Conservation (phyloP, 352 stramenopile genomes). For the Globisporangium cystogenes region DNA sequence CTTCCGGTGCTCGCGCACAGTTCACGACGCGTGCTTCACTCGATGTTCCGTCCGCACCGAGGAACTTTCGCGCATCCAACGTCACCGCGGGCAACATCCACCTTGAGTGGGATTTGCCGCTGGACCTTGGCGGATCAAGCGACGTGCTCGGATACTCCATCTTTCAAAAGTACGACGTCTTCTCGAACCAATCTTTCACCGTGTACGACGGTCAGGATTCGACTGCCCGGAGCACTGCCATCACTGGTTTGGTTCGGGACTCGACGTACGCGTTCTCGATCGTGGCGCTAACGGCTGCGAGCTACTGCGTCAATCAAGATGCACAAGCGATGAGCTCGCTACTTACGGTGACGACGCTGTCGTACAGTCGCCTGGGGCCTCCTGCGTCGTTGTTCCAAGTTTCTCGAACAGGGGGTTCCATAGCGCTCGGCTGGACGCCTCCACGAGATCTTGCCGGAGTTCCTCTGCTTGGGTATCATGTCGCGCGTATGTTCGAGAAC, state of each 20-base stretch:
- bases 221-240: conserved; percentile 9
- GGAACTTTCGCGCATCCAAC: conserved; percentile 22
- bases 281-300: conserved; percentile 38
- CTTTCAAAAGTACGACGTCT: conserved; percentile 26
- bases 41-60: conserved; percentile 33
- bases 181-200: conserved; percentile 21
- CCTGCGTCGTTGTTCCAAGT: conserved; percentile 18
- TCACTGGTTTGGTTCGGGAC: conserved; percentile 25
- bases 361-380: conserved; percentile 20
- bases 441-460: conserved; percentile 50
- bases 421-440: conserved; percentile 36
- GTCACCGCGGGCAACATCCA: conserved; percentile 51
- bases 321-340: conserved; percentile 18
- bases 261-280: conserved; percentile 38
- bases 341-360: conserved; percentile 27
- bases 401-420: conserved; percentile 28
- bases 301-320: conserved; percentile 32
- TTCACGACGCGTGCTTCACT: conserved; percentile 22
- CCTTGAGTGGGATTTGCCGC: conserved; percentile 40
- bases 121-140: conserved; percentile 37
- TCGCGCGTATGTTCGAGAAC: conserved; percentile 16
- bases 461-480: conserved; percentile 27
- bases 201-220: conserved; percentile 56
- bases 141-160: conserved; percentile 48
- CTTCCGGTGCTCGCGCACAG: conserved; percentile 10